Evolutionary conservation across 2,329 filamentous ascomycete species (phyloP), one percentile per base, ranked within the genome.

Genomic region (Proliferodiscus dingleyae): DNA sequence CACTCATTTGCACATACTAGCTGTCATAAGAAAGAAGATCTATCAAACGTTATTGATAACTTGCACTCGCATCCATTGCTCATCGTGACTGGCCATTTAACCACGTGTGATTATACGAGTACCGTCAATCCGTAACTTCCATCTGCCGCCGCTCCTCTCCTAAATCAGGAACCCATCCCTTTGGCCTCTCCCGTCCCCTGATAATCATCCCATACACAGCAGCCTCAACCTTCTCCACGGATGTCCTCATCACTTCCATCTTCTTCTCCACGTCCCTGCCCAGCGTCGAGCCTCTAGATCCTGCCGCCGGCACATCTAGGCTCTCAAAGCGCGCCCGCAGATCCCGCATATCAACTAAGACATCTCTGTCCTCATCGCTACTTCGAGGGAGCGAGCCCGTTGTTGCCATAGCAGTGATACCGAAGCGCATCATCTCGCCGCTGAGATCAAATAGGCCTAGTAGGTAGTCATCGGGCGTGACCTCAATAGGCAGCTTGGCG

Each of bases 391-490:
- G 65, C 56, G 65, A 56, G 49, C 62, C 62, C 29, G 49, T 83
- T 4, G 89, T 85, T 1, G 89, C 89, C 64, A 95, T 86, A 21
- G 83, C 81, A 5, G 90, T 90, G 41, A 95, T 93, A 0, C 89
- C 89, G 67, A 96, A 97, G 23, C 90, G 80, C 93, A 98, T 98
- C 72, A 97, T 75, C 70, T 98, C 93, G 30, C 93, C 93, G 1
- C 90, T 90, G 56, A 97, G 78, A 65, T 98, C 93, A 61, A 95
- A 96, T 2, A 98, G 69, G 7, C 91, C 93, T 52, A 93, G 83
- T 47, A 95, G 69, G 63, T 95, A 97, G 66, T 98, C 93, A 45
- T 91, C 81, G 21, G 82, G 75, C 1, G 86, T 88, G 16, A 96
- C 71, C 1, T 72, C 59, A 2, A 96, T 75, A 1, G 62, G 55